A percentile compares a stretch with the other conserved stretches of the same genome.
These are phyloP conservation scores for Nemophila menziesii DNA, from an alignment of 257 asterid genomes.

Conservation along the genomic window DNA sequence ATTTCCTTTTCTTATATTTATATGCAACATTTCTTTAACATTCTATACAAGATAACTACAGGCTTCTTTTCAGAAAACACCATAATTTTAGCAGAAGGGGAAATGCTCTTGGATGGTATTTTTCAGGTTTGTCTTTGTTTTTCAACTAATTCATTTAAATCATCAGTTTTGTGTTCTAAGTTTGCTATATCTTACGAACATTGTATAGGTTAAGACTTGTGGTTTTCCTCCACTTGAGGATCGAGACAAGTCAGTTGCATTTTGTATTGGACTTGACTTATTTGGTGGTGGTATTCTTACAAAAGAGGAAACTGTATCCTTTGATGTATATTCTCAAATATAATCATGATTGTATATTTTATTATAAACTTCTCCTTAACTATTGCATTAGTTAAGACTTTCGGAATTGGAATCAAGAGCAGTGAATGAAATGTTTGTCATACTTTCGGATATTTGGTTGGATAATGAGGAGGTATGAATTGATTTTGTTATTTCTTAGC, in stretches of 20 bases:
- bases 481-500: conserved; percentile 3
- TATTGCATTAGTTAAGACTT: conserved; percentile 47
- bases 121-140: conserved; percentile 45
- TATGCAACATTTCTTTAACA: conserved; percentile 63
- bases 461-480: conserved; percentile 61
- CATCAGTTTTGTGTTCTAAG: not conserved
- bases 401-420: conserved; percentile 75
- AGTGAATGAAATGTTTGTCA: conserved; percentile 88
- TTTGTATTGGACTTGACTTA: conserved; percentile 59
- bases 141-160: not conserved
- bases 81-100: conserved; percentile 89
- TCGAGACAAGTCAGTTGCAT: conserved; percentile 49
- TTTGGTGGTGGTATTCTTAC: conserved; percentile 80
- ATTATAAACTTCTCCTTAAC: conserved; percentile 27
- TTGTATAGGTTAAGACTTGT: conserved; percentile 67
- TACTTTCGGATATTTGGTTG: conserved; percentile 87
- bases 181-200: conserved; percentile 6
- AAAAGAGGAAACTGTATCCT: conserved; percentile 94
- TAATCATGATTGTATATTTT: not conserved
- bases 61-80: conserved; percentile 88
- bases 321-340: conserved; percentile 2
- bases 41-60: conserved; percentile 67
- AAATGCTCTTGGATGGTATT: conserved; percentile 72
- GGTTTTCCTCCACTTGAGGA: conserved; percentile 95
- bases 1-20: no score